A percentile compares a stretch with the other conserved stretches of the same genome.
Evolutionary conservation across 768 basidiomycete genomes (phyloP).

Genomic region (Phallus indusiatus): DNA sequence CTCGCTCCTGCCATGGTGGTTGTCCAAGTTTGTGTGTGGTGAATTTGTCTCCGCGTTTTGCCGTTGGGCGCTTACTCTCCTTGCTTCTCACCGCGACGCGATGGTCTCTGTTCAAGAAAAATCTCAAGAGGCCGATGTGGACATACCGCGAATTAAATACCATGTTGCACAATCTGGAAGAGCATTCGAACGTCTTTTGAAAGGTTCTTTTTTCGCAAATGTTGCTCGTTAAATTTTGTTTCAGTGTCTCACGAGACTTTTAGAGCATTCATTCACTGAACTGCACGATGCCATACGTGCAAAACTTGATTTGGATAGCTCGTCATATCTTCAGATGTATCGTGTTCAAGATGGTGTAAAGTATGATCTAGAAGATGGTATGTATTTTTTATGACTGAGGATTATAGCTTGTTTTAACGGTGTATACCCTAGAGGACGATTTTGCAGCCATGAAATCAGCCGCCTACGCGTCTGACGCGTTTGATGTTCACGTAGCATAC

Average conservation of each 20-base stretch:
- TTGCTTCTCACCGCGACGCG: background rate
- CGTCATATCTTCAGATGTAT: slow-evolving; percentile 27
- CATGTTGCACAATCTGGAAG: slow-evolving; percentile 22
- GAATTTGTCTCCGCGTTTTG: background rate
- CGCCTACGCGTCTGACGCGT: slow-evolving; percentile 24
- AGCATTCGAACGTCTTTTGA: slow-evolving; percentile 33
- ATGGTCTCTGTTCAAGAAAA: slow-evolving; percentile 16
- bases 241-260: background rate
- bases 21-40: background rate
- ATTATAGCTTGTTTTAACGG: background rate
- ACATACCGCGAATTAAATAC: slow-evolving; percentile 28
- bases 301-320: slow-evolving; percentile 45
- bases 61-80: background rate
- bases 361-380: slow-evolving; percentile 75
- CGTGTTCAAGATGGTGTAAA: slow-evolving; percentile 45
- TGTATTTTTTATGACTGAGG: slow-evolving; percentile 11
- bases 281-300: slow-evolving; percentile 47
- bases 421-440: slow-evolving; percentile 52
- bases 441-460: slow-evolving; percentile 60
- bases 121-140: slow-evolving; percentile 17
- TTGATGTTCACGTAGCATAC: slow-evolving; percentile 14
- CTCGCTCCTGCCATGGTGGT: slow-evolving; percentile 9
- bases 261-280: slow-evolving; percentile 55
- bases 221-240: slow-evolving; percentile 8
- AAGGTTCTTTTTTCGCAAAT: slow-evolving; percentile 23